A percentile compares a stretch with the other conserved stretches of the same genome.
These are phyloP conservation scores for Heliocybe sulcata DNA, from an alignment of 1,284 basidiomycete genomes.

Conservation along the genomic window DNA sequence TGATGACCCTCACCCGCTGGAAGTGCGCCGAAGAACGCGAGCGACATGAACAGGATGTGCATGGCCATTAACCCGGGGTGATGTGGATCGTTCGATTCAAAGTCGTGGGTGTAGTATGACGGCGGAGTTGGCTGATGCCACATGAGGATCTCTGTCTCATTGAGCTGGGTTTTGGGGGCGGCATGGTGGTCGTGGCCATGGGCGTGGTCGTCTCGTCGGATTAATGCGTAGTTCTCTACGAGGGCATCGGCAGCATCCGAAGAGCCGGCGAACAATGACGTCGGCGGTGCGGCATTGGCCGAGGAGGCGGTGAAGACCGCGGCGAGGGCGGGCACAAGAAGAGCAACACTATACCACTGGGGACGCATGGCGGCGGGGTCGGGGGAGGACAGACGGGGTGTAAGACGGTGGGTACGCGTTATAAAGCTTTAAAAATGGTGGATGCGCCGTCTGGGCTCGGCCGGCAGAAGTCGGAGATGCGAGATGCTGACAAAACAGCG, in stretches of 20 bases:
- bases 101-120: conserved; percentile 75
- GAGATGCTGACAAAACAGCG: neutral
- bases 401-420: neutral
- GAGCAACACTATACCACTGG: conserved; percentile 20
- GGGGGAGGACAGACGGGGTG: conserved; percentile 4
- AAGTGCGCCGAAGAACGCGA: conserved; percentile 72
- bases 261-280: conserved; percentile 8
- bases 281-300: conserved; percentile 2
- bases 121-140: conserved; percentile 62
- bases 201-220: conserved; percentile 22
- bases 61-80: conserved; percentile 60
- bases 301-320: conserved; percentile 15
- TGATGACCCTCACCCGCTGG: conserved; percentile 51
- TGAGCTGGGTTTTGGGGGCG: conserved; percentile 51
- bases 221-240: neutral
- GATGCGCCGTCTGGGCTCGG: conserved; percentile 2
- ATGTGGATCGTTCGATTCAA: conserved; percentile 39
- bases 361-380: conserved; percentile 18
- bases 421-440: neutral
- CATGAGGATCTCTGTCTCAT: conserved; percentile 64
- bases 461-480: neutral
- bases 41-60: conserved; percentile 60
- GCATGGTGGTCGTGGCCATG: conserved; percentile 36
- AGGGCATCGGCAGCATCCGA: conserved; percentile 9
- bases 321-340: conserved; percentile 24